phyloP scores from a whole-genome alignment of 2,329 filamentous ascomycete genomes.

The Aspergillus sp. region DNA sequence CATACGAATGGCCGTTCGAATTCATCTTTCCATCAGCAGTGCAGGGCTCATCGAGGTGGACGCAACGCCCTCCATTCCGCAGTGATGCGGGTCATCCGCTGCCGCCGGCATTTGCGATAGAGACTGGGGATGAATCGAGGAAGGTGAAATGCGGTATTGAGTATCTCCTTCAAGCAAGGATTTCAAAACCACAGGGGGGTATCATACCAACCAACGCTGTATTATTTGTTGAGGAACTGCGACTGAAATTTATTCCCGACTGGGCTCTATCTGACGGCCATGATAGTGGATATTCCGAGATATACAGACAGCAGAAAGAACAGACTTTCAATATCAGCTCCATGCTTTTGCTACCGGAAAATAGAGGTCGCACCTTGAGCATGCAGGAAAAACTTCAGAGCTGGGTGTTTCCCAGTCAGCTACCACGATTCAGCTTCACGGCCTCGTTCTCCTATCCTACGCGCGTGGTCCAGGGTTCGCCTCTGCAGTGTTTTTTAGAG shows the following conservation, averaged over 20 bases:
- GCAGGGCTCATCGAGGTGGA: neutral
- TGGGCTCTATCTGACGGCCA: neutral
- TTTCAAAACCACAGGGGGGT: neutral
- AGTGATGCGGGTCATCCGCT: neutral
- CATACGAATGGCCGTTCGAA: neutral
- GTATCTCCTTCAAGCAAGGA: neutral
- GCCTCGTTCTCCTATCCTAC: slow-evolving; percentile 12
- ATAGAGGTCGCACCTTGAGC: slow-evolving; percentile 8
- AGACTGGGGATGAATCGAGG: neutral
- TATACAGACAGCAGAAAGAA: slow-evolving; percentile 7
- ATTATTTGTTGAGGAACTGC: neutral
- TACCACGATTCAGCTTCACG: slow-evolving; percentile 17
- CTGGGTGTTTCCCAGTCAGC: slow-evolving; percentile 13
- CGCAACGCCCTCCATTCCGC: neutral
- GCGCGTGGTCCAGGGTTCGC: slow-evolving; percentile 1
- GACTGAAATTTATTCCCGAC: neutral
- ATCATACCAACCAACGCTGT: neutral
- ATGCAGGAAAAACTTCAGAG: slow-evolving; percentile 13
- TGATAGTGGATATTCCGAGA: neutral
- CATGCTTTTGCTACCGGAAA: slow-evolving; percentile 11
- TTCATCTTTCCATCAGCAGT: neutral
- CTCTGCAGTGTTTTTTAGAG: neutral
- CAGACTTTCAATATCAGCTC: slow-evolving; percentile 12
- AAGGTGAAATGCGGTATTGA: neutral
- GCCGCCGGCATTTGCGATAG: neutral